Percentiles rank a stretch among this genome's conserved stretches.
Evolutionary conservation across 108 stramenopile species (phyloP).

Genomic region (Poteriospumella lacustris): DNA sequence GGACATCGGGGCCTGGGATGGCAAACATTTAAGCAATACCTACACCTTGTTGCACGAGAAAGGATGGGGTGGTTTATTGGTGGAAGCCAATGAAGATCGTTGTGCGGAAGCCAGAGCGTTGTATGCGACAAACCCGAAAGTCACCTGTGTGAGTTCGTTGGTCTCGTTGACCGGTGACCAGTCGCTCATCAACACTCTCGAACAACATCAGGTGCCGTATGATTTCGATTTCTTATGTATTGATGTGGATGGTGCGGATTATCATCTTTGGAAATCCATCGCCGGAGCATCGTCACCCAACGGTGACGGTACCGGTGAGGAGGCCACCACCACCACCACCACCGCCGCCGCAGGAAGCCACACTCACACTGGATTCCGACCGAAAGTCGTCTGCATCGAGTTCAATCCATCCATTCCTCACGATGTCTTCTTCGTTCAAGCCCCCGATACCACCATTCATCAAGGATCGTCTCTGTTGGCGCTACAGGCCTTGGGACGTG

Average conservation of each 20-base stretch:
- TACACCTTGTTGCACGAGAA: constrained; percentile 49
- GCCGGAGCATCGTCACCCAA: too few species aligned
- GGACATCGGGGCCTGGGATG: constrained; percentile 80
- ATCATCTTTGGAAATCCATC: constrained; percentile 61
- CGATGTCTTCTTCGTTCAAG: constrained; percentile 67
- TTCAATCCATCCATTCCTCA: constrained; percentile 75
- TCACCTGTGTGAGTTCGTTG: constrained; percentile 30
- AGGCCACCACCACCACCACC: too few species aligned
- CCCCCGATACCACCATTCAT: constrained; percentile 47
- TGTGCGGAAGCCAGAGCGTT: constrained; percentile 53
- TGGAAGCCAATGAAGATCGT: constrained; percentile 64
- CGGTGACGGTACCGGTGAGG: too few species aligned
- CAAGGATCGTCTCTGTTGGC: constrained; percentile 69
- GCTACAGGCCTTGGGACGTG: constrained; percentile 59
- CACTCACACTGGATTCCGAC: constrained; percentile 40
- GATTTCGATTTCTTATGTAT: constrained; percentile 68
- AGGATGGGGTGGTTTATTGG: constrained; percentile 61
- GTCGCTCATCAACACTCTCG: constrained; percentile 38
- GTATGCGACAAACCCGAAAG: constrained; percentile 34
- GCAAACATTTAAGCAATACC: constrained; percentile 68
- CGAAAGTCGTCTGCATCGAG: constrained; percentile 66
- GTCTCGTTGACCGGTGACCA: background rate
- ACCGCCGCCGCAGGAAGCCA: too few species aligned
- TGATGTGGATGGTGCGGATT: constrained; percentile 73
- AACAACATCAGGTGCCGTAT: constrained; percentile 42